phyloP scores from a whole-genome alignment of 2,329 filamentous ascomycete species.

The Conoideocrella luteorostrata region DNA sequence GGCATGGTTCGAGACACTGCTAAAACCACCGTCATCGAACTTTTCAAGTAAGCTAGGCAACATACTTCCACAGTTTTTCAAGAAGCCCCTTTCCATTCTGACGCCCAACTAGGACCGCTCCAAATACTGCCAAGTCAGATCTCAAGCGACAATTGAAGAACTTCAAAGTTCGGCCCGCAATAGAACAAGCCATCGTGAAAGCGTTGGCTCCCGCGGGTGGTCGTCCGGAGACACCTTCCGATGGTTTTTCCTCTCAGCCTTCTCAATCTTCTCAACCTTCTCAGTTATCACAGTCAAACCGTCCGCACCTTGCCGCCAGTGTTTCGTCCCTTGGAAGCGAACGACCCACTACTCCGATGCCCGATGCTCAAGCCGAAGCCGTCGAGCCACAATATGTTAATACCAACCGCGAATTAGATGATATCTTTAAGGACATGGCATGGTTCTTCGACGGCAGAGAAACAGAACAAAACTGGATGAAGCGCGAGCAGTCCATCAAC shows the following conservation, averaged over 20 bases:
- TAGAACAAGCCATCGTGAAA: conserved; percentile 73
- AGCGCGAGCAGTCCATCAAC: conserved; percentile 72
- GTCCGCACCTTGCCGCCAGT: conserved; percentile 41
- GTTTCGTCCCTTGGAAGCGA: conserved; percentile 43
- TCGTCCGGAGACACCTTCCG: conserved; percentile 34
- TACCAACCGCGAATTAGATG: conserved; percentile 80
- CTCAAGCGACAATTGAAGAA: conserved; percentile 79
- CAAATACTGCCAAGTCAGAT: conserved; percentile 78
- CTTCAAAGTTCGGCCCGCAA: conserved; percentile 80
- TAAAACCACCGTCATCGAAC: conserved; percentile 75
- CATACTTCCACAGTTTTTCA: neutral
- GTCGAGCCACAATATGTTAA: conserved; percentile 81
- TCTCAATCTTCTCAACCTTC: neutral
- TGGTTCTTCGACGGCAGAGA: conserved; percentile 80
- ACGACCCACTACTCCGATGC: conserved; percentile 53
- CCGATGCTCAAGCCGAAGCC: conserved; percentile 58
- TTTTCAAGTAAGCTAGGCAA: conserved; percentile 61
- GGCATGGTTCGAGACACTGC: conserved; percentile 79
- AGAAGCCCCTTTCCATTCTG: neutral
- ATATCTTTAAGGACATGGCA: conserved; percentile 76
- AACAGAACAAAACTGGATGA: conserved; percentile 84
- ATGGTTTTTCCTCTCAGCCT: conserved; percentile 26
- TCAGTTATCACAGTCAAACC: conserved; percentile 24
- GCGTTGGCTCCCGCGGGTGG: conserved; percentile 54
- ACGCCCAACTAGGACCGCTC: conserved; percentile 54